phyloP scores from a whole-genome alignment of 208 protist species.

The Polymyxa betae region DNA sequence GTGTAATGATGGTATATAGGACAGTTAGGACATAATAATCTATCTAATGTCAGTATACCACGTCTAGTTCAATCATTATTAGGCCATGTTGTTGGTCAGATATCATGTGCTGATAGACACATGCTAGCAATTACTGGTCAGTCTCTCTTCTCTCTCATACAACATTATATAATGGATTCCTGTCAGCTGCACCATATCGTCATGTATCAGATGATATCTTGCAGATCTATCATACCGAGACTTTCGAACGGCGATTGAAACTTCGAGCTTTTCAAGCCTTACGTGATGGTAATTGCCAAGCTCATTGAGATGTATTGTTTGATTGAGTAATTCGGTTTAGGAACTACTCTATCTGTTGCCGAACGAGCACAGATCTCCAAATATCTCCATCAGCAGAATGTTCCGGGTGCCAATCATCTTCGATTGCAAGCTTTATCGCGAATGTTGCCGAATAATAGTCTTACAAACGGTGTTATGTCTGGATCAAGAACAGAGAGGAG shows the following conservation, averaged over 20 bases:
- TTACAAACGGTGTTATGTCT: too few relatives aligned
- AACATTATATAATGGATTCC: neutral
- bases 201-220: slow-evolving; percentile 2
- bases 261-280: neutral
- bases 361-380: neutral
- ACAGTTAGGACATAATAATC: slow-evolving; percentile 59
- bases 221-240: neutral
- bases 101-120: slow-evolving; percentile 62
- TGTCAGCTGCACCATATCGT: neutral
- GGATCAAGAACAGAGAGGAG: too few relatives aligned
- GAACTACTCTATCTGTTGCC: neutral
- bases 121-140: slow-evolving; percentile 31
- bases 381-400: neutral
- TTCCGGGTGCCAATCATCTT: neutral
- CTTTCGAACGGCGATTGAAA: neutral
- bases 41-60: neutral
- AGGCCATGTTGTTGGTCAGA: slow-evolving; percentile 59
- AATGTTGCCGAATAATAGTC: too few relatives aligned
- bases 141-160: neutral
- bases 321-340: neutral
- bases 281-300: neutral
- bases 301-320: neutral
- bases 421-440: neutral
- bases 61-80: slow-evolving; percentile 55
- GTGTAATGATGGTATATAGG: too few relatives aligned